Evolutionary conservation across 371 early-diverging fungal genomes (phyloP), one percentile per base, ranked within the genome.

Genomic region (Mucor saturninus): DNA sequence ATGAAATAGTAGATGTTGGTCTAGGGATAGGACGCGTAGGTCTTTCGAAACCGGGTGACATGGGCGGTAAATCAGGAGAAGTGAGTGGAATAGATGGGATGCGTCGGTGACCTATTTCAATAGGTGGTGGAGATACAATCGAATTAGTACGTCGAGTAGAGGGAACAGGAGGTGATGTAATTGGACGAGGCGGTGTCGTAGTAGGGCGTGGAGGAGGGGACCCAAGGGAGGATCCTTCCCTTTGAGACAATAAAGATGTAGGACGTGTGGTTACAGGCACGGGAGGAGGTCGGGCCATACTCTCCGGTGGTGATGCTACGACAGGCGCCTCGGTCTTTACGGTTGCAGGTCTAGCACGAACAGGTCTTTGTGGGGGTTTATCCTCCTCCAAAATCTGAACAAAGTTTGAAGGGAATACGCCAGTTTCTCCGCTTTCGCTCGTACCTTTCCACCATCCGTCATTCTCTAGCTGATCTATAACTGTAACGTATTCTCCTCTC

Each of bases 371-470:
- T 1, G 79, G 79, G 7, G 75, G 76, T 5, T 64, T 62, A 5
- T 60, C 64, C 29, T 84, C 74, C 51, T 76, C 78, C 35, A 88
- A 56, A 45, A 83, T 72, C 63, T 83, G 75, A 9, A 86, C 84
- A 76, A 83, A 88, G 54, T 83, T 83, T 37, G 84, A 74, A 13
- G 88, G 88, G 52, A 88, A 88, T 29, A 84, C 64, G 15, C 88
- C 88, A 14, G 63, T 62, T 5, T 70, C 58, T 13, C 84, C 85
- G 10, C 72, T 67, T 54, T 88, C 86, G 55, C 81, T 83, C 32
- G 67, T 74, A 21, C 88, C 88, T 50, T 67, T 71, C 86, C 85
- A 86, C 88, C 88, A 88, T 9, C 85, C 86, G 53, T 80, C 79
- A 56, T 85, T 81, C 2, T 75, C 84, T 39, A 73, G 59, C 56